Conservation (phyloP, 257 asterid species). For the Linaria vulgaris region DNA sequence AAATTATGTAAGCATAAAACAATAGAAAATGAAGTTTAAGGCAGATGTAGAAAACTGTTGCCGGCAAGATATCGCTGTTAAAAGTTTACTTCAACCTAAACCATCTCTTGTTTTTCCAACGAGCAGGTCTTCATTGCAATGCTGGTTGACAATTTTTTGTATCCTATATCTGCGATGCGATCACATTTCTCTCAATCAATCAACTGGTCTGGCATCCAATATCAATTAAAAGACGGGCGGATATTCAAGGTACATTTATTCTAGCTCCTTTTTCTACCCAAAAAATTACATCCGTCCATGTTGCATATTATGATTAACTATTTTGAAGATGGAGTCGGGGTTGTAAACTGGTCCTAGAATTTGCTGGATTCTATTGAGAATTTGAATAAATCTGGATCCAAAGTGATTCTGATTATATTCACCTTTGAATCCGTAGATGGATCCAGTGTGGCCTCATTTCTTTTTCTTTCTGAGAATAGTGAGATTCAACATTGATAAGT, state of each 20-base stretch:
- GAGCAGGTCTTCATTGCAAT: conserved; percentile 90
- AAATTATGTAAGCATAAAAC: background rate
- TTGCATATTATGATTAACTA: too few species aligned
- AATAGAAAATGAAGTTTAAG: background rate
- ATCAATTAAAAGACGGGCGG: conserved; percentile 87
- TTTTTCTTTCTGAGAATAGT: too few species aligned
- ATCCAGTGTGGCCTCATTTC: too few species aligned
- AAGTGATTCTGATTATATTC: too few species aligned
- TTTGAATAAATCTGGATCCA: too few species aligned
- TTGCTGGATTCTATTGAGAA: too few species aligned
- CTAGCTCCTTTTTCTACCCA: conserved; percentile 14
- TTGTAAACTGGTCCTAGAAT: too few species aligned
- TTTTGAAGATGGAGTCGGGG: too few species aligned
- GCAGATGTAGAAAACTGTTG: background rate
- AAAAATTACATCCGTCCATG: too few species aligned
- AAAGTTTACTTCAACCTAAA: conserved; percentile 20
- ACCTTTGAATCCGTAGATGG: too few species aligned
- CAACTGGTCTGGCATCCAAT: conserved; percentile 95
- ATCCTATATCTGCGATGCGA: conserved; percentile 86
- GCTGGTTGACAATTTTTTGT: conserved; percentile 91
- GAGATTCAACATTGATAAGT: background rate
- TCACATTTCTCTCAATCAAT: conserved; percentile 92
- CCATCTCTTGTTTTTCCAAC: conserved; percentile 27
- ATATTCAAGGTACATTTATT: conserved; percentile 60
- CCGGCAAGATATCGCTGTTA: too few species aligned